Percentiles rank a stretch among this genome's conserved stretches.
phyloP scores from a whole-genome alignment of 371 early-diverging fungal species.

The Umbelopsis sp. region DNA sequence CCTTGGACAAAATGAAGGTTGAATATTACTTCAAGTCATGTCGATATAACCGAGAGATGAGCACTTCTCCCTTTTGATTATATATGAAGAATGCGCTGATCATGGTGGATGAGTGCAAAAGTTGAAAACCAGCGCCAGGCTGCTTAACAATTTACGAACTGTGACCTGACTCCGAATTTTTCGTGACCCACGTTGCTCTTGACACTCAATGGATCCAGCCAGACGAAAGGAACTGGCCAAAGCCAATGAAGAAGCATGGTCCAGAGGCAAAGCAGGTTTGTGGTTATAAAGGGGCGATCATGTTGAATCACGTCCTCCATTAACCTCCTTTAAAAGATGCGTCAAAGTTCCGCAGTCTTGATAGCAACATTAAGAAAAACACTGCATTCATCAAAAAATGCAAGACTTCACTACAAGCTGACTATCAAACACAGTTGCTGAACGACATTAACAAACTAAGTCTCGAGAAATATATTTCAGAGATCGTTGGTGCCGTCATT shows the following conservation, averaged over 20 bases:
- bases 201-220: slow-evolving; percentile 13
- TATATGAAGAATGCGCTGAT: slow-evolving; percentile 92
- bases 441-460: slow-evolving; percentile 86
- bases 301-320: background rate
- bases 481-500: slow-evolving; percentile 82
- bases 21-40: slow-evolving; percentile 86
- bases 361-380: slow-evolving; percentile 97
- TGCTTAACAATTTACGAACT: background rate
- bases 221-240: slow-evolving; percentile 28
- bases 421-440: slow-evolving; percentile 68
- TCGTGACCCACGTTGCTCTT: slow-evolving; percentile 8
- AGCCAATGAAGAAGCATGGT: slow-evolving; percentile 40
- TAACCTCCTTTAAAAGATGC: slow-evolving; percentile 23
- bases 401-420: slow-evolving; percentile 79
- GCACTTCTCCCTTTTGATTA: slow-evolving; percentile 97
- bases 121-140: background rate
- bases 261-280: slow-evolving; percentile 41
- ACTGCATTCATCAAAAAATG: slow-evolving; percentile 94
- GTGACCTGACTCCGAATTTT: slow-evolving; percentile 12
- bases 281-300: background rate
- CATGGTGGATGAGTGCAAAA: slow-evolving; percentile 47
- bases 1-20: too few species aligned
- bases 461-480: slow-evolving; percentile 95
- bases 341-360: slow-evolving; percentile 64
- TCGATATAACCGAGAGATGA: slow-evolving; percentile 93